These are phyloP conservation scores for Ophiosphaerella korrae DNA, from an alignment of 2,329 filamentous ascomycete species.

Conservation along the genomic window DNA sequence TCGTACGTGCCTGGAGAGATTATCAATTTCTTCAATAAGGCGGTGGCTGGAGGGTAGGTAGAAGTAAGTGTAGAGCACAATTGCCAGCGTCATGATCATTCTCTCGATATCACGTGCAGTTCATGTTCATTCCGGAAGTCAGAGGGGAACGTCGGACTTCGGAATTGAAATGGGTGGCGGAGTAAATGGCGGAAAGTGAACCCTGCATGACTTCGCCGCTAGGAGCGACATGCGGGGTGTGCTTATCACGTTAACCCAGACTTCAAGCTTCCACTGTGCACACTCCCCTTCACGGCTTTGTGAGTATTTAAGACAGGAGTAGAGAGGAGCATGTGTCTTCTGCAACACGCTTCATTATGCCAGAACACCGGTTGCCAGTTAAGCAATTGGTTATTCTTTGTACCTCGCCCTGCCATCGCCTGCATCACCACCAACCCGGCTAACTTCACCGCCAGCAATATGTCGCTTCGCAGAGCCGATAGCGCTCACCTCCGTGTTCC, in stretches of 20 bases:
- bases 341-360: slow-evolving; percentile 33
- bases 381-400: slow-evolving; percentile 49
- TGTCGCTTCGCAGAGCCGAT: slow-evolving; percentile 92
- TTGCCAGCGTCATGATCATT: no score
- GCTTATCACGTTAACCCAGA: neutral
- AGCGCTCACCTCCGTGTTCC: slow-evolving; percentile 89
- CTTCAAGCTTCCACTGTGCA: neutral
- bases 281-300: neutral
- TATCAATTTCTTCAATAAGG: slow-evolving; percentile 16
- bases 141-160: neutral
- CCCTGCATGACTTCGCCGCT: neutral
- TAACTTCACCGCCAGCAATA: slow-evolving; percentile 66
- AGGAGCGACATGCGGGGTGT: neutral
- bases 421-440: neutral
- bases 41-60: no score
- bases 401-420: slow-evolving; percentile 13
- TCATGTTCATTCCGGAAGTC: neutral
- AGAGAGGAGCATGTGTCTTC: slow-evolving; percentile 6
- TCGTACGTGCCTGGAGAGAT: slow-evolving; percentile 17
- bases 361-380: slow-evolving; percentile 45
- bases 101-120: no score
- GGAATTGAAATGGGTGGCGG: no score
- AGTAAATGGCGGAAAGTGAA: no score
- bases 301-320: neutral
- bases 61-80: no score